These are phyloP conservation scores for Suillus decipiens DNA, from an alignment of 768 basidiomycete species.

Conservation along the genomic window DNA sequence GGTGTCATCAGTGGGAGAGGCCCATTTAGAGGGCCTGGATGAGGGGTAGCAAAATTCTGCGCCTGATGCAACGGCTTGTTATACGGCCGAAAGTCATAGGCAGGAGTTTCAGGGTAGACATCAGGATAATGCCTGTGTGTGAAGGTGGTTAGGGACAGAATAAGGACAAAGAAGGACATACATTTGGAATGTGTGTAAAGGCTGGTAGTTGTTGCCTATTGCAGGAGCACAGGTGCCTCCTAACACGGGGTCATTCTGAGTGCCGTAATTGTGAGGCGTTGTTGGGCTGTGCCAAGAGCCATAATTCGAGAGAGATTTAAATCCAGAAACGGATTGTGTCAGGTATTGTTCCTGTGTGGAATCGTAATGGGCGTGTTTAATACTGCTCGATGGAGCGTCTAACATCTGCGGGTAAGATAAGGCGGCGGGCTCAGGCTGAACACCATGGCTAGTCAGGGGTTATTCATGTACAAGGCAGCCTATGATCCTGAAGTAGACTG, in stretches of 20 bases:
- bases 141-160: neutral
- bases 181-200: too few relatives aligned
- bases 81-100: neutral
- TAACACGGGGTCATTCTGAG: neutral
- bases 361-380: neutral
- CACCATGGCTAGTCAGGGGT: neutral
- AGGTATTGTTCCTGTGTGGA: neutral
- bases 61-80: neutral
- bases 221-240: neutral
- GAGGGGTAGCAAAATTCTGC: neutral
- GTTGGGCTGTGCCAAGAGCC: neutral
- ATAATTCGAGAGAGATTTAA: neutral
- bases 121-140: neutral
- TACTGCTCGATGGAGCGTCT: neutral
- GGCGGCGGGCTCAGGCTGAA: neutral
- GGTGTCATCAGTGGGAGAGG: neutral
- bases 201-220: neutral
- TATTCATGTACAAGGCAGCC: neutral
- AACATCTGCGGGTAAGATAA: neutral
- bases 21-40: neutral
- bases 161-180: too few relatives aligned
- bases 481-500: neutral
- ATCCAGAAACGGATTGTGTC: neutral
- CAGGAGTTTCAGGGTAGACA: neutral
- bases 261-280: neutral